A percentile compares a stretch with the other conserved stretches of the same genome.
Conservation (phyloP, 1,284 basidiomycete species). For the Tetrapyrgos nigripes region DNA sequence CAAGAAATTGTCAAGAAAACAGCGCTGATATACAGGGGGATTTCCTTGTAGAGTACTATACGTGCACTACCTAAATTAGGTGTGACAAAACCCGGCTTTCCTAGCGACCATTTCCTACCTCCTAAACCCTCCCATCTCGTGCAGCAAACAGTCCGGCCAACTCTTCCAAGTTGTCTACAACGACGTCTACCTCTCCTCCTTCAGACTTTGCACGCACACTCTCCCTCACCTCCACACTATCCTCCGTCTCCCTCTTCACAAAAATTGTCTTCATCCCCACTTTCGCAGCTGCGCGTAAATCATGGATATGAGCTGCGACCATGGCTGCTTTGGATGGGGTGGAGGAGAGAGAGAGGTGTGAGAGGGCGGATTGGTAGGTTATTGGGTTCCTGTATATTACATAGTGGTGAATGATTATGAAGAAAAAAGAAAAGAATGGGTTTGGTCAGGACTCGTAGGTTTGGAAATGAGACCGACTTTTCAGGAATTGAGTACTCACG, state of each 20-base stretch:
- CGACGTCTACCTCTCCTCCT: constrained; percentile 57
- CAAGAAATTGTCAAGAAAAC: too few species aligned
- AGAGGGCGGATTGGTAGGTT: constrained; percentile 55
- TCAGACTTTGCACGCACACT: constrained; percentile 45
- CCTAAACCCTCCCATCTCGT: too few species aligned
- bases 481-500: constrained; percentile 44
- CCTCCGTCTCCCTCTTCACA: constrained; percentile 42
- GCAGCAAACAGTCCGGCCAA: constrained; percentile 37
- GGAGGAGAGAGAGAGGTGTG: constrained; percentile 51
- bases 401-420: not conserved
- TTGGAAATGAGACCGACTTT: not conserved
- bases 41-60: too few species aligned
- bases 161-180: constrained; percentile 49
- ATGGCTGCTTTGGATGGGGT: constrained; percentile 59
- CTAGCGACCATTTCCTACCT: too few species aligned
- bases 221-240: constrained; percentile 46
- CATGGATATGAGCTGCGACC: constrained; percentile 68
- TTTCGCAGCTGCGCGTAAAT: constrained; percentile 58
- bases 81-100: too few species aligned
- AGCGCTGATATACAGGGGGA: too few species aligned
- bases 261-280: constrained; percentile 65
- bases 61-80: too few species aligned
- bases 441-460: not conserved
- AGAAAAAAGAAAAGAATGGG: not conserved
- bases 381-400: constrained; percentile 52